Conservation (phyloP, 2,329 filamentous ascomycete species). For the Exserohilum rostratum region DNA sequence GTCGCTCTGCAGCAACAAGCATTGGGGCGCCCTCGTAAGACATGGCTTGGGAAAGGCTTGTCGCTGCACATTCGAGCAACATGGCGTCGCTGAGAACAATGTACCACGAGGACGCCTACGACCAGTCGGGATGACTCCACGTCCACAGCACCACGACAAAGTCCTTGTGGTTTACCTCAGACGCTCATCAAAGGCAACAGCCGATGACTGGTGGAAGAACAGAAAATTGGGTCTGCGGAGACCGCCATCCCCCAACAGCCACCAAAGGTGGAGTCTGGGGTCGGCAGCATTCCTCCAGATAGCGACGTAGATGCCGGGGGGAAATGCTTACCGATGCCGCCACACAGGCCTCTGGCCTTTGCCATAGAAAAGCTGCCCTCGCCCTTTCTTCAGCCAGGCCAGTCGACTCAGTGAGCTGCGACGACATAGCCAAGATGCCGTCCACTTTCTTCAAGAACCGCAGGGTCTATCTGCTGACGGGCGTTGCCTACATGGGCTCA, state of each 20-base stretch:
- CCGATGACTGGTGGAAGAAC: slow-evolving; percentile 12
- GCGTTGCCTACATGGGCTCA: slow-evolving; percentile 16
- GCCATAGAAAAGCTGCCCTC: slow-evolving; percentile 5
- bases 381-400: not conserved
- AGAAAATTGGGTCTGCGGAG: slow-evolving; percentile 9
- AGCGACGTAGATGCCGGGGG: slow-evolving; percentile 4
- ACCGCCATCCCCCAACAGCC: not conserved
- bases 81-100: slow-evolving; percentile 3
- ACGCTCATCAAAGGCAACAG: not conserved
- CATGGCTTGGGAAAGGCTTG: slow-evolving; percentile 9
- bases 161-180: not conserved
- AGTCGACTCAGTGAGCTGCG: slow-evolving; percentile 1
- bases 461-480: slow-evolving; percentile 13
- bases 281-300: slow-evolving; percentile 6
- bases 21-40: slow-evolving; percentile 6
- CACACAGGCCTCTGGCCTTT: not conserved
- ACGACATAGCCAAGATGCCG: slow-evolving; percentile 10
- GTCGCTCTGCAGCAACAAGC: slow-evolving; percentile 12
- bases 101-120: not conserved
- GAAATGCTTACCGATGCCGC: slow-evolving; percentile 2
- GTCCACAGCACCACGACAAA: not conserved
- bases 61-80: not conserved
- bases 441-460: slow-evolving; percentile 16
- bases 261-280: slow-evolving; percentile 13
- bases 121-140: not conserved